Base-by-base conservation (phyloP, 1,139 yeast species). In the Suhomyces bolitotheri region DNA sequence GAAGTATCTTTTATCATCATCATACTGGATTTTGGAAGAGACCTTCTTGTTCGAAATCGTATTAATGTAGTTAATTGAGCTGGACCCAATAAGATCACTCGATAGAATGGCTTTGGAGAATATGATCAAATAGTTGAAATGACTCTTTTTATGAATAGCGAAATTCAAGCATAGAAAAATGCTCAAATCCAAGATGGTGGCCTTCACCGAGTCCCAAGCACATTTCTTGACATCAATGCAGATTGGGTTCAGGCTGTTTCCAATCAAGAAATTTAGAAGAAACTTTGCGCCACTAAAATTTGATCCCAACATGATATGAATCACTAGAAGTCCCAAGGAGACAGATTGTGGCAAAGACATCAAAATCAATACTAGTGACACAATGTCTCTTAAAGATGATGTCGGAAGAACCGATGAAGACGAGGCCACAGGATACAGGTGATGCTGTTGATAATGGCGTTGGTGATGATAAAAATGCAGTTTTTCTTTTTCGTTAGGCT, bases 101-200 rank as follows among this genome's bases (percentile, higher is more conserved):
- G 80, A 70, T n/a, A 76, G 56, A 20, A 75, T 64, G 3, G 79
- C 66, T 46, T 74, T 73, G 8, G 80, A 71, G 34, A 76, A 57
- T 10, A 74, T 48, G 16, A 66, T 64, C 17, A 72, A 50, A 47
- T 71, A 71, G 29, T 64, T 64, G 32, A 69, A 55, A 35, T 64
- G 49, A 13, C 56, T 51, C 13, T 50, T 54, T 14, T 51, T 52
- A 20, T 73, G 73, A 16, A 64, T 53, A 2, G 64, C 38, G 22
- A 56, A 41, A 32, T 61, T 53, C 31, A 71, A 47, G 3, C 57
- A 32, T n/a, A 55, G 45, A 36, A 65, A 61, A 2, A 70, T 43
- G 8, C 58, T 36, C 3, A 64, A 38, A 41, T 70, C 71, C 29
- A 67, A 40, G 7, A 54, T 37, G 10, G 58, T 30, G 7, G 42